phyloP scores from a whole-genome alignment of 2,329 filamentous ascomycete genomes.

The Calonectria crousiana region DNA sequence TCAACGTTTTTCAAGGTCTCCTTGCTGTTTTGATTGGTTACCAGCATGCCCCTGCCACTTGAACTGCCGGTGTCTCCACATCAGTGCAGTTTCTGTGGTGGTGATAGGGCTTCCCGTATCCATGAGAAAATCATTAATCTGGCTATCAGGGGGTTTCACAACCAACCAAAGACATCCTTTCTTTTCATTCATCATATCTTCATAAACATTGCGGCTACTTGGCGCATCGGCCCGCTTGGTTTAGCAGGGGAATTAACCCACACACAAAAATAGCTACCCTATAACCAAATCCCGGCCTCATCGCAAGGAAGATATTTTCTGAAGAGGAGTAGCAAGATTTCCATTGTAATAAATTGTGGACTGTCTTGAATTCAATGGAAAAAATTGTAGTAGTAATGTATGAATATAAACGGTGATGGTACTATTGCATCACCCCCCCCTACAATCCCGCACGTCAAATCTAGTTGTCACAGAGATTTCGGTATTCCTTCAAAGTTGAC shows the following conservation, averaged over 20 bases:
- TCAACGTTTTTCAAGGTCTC: not conserved
- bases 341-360: not conserved
- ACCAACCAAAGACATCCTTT: not conserved
- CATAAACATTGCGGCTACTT: not conserved
- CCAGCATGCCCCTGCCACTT: not conserved
- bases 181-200: not conserved
- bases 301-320: not conserved
- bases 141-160: not conserved
- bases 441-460: too few relatives aligned
- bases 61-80: not conserved
- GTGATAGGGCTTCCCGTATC: not conserved
- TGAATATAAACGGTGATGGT: too few relatives aligned
- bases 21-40: not conserved
- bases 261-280: not conserved
- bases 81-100: not conserved
- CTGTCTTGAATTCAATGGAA: too few relatives aligned
- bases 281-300: not conserved
- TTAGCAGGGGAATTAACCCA: not conserved
- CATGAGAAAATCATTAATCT: not conserved
- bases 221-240: not conserved
- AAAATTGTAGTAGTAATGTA: too few relatives aligned
- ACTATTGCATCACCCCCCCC: too few relatives aligned
- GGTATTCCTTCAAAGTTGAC: too few relatives aligned
- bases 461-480: too few relatives aligned
- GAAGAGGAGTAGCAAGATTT: not conserved